Evolutionary conservation across 352 stramenopile species (phyloP), one percentile per base, ranked within the genome.

Genomic region (Halophytophthora polymorphica): DNA sequence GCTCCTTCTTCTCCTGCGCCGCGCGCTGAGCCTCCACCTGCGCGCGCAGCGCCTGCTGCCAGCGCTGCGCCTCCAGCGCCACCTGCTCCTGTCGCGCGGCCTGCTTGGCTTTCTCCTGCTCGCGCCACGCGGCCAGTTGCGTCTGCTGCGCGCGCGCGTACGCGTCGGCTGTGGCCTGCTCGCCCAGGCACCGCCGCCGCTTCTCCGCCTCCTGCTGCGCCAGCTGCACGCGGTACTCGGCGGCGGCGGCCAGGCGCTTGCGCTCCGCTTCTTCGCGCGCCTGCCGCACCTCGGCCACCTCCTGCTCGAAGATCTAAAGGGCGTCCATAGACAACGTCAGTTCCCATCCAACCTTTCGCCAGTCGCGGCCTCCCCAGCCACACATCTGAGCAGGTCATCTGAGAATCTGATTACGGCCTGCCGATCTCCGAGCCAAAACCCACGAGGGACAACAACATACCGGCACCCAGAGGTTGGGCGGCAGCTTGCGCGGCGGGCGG

Each of bases 381-480:
- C 14, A 55, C 38, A 42, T 11, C 29, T 45, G 17, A 29, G 14
- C 45, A 11, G 5, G 14, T 25, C 14, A 22, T 22, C 33, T 45
- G 18, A 50, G 45, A 45, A 42, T 31, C 25, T 31, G 25, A 31
- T 31, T 4, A 31, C 25, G 25, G 25, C 25, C 25, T 31, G 12
- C 37, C 22, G 12, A 21, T 5, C 22, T 2, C 15, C 17, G 18
- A 37, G 6, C 34, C 41, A n/a, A 45, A 31, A 37, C 23, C 36
- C 15, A 29, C 5, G 15, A 34, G 34, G 11, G 7, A 12, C 8
- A 12, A 18, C 7, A 12, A 71, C 66, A 18, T 67, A 81, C 71
- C 33, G 68, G 59, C 29, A 80, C 54, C 76, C 76, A 87, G 14
- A 87, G 53, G 38, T 82, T 85, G 22, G 73, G 53, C 21, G 70